These are phyloP conservation scores for Teratosphaeria destructans DNA, from an alignment of 2,329 filamentous ascomycete genomes.

Conservation along the genomic window DNA sequence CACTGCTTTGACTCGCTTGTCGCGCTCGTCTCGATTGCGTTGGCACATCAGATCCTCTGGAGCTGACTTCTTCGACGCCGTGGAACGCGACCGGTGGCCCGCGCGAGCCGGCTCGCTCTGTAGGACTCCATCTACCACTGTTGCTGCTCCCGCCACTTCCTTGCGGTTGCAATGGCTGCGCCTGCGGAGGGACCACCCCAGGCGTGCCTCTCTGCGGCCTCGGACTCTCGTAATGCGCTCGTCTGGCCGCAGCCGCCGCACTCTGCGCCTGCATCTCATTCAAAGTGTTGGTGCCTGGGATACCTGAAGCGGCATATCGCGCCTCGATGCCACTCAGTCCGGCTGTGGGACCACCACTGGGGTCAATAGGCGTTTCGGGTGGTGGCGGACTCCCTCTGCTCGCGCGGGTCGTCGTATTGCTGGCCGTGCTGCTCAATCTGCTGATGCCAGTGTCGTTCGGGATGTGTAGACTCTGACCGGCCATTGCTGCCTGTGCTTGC, in stretches of 20 bases:
- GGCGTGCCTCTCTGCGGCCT: conserved; percentile 39
- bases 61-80: conserved; percentile 60
- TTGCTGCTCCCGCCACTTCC: conserved; percentile 13
- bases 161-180: conserved; percentile 25
- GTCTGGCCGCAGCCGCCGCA: conserved; percentile 68
- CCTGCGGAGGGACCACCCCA: conserved; percentile 7
- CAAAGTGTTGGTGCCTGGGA: conserved; percentile 73
- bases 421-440: conserved; percentile 69
- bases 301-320: conserved; percentile 81
- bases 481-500: conserved; percentile 10
- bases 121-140: conserved; percentile 85
- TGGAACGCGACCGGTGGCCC: conserved; percentile 88
- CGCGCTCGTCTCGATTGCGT: conserved; percentile 6
- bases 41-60: conserved; percentile 10
- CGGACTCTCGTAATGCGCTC: conserved; percentile 58
- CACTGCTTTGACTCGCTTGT: conserved; percentile 7
- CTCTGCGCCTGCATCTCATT: conserved; percentile 66
- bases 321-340: conserved; percentile 68
- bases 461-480: conserved; percentile 32
- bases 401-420: conserved; percentile 83
- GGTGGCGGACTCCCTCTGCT: conserved; percentile 88
- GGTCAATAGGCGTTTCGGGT: conserved; percentile 68
- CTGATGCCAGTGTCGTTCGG: conserved; percentile 45
- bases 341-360: conserved; percentile 5
- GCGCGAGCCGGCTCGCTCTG: conserved; percentile 77